These are phyloP conservation scores for Backusella luteola DNA, from an alignment of 192 early-diverging fungal species.

Conservation along the genomic window DNA sequence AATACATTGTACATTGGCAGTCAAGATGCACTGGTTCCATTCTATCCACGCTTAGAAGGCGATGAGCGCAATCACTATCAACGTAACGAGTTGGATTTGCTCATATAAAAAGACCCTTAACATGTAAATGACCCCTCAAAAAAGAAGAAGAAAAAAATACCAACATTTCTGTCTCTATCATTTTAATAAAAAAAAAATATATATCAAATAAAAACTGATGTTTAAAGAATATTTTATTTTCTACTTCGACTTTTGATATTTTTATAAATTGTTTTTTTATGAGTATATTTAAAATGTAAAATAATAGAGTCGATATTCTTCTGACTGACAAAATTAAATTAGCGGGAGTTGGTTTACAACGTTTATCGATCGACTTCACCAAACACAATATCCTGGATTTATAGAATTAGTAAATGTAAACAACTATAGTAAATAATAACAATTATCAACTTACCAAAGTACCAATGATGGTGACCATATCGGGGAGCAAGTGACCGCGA, in stretches of 20 bases:
- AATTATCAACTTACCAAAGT: conserved; percentile 59
- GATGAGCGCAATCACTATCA: conserved; percentile 74
- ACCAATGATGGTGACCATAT: conserved; percentile 95
- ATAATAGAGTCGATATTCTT: conserved; percentile 4
- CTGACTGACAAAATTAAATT: conserved; percentile 5
- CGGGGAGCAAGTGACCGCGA: conserved; percentile 89
- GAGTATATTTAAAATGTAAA: conserved; percentile 7
- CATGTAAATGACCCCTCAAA: not conserved
- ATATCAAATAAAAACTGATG: not conserved
- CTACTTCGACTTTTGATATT: not conserved
- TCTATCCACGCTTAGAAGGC: conserved; percentile 88
- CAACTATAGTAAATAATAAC: not conserved
- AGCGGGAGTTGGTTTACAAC: not conserved
- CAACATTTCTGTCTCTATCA: not conserved
- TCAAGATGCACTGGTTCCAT: conserved; percentile 91
- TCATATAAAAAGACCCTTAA: conserved; percentile 39
- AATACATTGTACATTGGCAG: conserved; percentile 91
- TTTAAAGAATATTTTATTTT: conserved; percentile 6
- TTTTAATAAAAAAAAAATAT: not conserved
- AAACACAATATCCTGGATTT: conserved; percentile 87
- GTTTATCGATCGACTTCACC: conserved; percentile 84
- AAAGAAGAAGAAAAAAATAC: not conserved
- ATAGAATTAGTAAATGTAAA: not conserved
- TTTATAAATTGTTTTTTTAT: not conserved
- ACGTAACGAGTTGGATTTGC: conserved; percentile 80